Evolutionary conservation across 345 rosid genomes (phyloP), one percentile per base, ranked within the genome.

Genomic region (Eucalyptus dawsonii): DNA sequence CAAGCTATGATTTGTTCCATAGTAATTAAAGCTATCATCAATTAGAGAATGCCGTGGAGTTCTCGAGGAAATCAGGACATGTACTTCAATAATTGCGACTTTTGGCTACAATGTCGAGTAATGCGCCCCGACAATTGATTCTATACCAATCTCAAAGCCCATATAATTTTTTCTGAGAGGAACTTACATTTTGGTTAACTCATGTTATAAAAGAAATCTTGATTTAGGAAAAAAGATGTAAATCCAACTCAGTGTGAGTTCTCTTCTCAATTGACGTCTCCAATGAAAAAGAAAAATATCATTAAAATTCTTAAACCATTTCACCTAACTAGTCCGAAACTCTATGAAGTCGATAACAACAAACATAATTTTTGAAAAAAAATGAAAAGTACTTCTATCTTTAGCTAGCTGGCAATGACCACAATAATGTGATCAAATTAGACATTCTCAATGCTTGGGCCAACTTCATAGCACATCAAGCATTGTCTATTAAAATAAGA

Each of bases 281-380:
- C 2, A 29, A 62, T 29, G 17, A 29, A 62, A 62, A 27, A 1
- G 17, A 29, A 29, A 37, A 19, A 72, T 3, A 22, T 72, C 25
- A 72, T 72, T 37, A 72, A 9, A 72, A 40, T 34, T 72, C 45
- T 1, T 9, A 34, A 10, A 37, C 2, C 8, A 37, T 37, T 72
- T 69, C 22, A 17, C 25, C 1, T 40, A 17, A 17, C 40, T 10
- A 34, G 25, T 19, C 8, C 2, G 4, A 24, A 69, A 69, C 14
- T 34, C 0, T 34, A 34, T 69, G 25, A 3, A 11, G 8, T 76
- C 0, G 9, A 44, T 21, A 11, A 7, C 15, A 42, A 37, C 6
- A 22, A 19, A 76, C 8, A 12, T 72, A 10, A 6, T 37, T 76
- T 69, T 21, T 69, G 24, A 6, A 2, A 37, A 37, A 37, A 72